Conservation (phyloP, 1,284 basidiomycete species). For the Caloboletus firmus region DNA sequence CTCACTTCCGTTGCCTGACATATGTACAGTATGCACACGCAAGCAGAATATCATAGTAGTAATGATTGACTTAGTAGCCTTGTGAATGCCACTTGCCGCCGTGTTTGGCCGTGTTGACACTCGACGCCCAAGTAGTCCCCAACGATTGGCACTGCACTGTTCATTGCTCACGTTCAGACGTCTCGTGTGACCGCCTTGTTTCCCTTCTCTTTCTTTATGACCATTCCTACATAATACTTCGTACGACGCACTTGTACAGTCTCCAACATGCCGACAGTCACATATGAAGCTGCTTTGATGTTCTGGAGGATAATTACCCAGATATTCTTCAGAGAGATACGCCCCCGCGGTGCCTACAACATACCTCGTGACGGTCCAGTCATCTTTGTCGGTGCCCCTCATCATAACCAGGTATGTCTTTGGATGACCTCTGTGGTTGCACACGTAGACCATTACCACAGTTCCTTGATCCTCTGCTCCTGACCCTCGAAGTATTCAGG, state of each 20-base stretch:
- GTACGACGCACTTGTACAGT: conserved; percentile 9
- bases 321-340: conserved; percentile 97
- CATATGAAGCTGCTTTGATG: conserved; percentile 66
- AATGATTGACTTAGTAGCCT: conserved; percentile 4
- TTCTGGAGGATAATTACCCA: conserved; percentile 87
- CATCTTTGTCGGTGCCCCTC: conserved; percentile 96
- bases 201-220: conserved; percentile 20
- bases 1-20: conserved; percentile 28
- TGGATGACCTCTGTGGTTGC: conserved; percentile 2
- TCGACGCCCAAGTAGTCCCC: not conserved
- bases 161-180: not conserved
- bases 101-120: conserved; percentile 34
- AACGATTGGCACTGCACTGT: too few species aligned
- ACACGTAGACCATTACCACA: conserved; percentile 36
- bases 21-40: conserved; percentile 32
- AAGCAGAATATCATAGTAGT: conserved; percentile 26
- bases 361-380: conserved; percentile 91
- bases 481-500: conserved; percentile 85
- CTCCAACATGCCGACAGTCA: conserved; percentile 25
- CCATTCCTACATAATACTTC: conserved; percentile 6
- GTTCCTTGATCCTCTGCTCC: conserved; percentile 94
- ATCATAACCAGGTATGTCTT: conserved; percentile 84
- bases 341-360: conserved; percentile 93
- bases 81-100: not conserved
- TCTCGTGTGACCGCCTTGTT: not conserved